These are phyloP conservation scores for Paecilomyces sp. DNA, from an alignment of 2,329 filamentous ascomycete species.

Conservation along the genomic window DNA sequence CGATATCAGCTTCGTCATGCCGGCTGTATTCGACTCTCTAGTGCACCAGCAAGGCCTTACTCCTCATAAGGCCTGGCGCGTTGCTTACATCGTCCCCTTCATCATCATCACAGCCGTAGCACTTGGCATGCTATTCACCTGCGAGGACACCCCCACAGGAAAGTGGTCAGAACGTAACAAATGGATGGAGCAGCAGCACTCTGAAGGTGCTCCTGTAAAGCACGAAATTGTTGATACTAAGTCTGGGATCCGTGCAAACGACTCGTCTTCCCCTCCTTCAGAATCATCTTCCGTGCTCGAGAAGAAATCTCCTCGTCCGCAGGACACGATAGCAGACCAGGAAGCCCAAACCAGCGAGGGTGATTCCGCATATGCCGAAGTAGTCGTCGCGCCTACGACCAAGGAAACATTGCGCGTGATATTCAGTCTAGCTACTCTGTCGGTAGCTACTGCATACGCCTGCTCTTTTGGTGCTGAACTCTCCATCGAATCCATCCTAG, in stretches of 20 bases:
- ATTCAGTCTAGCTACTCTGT: constrained; percentile 53
- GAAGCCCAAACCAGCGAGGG: constrained; percentile 45
- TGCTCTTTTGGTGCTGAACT: constrained; percentile 56
- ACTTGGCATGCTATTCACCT: constrained; percentile 62
- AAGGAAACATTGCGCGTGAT: constrained; percentile 56
- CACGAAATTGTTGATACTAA: constrained; percentile 24
- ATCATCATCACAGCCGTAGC: constrained; percentile 63
- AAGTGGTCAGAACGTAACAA: constrained; percentile 68
- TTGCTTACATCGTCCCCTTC: constrained; percentile 78
- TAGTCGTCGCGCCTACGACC: constrained; percentile 54
- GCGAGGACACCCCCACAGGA: constrained; percentile 75
- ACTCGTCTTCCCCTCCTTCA: constrained; percentile 16
- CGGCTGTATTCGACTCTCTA: constrained; percentile 75
- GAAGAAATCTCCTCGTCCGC: constrained; percentile 22
- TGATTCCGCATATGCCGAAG: constrained; percentile 50
- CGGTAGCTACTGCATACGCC: constrained; percentile 49
- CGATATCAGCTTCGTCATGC: constrained; percentile 65
- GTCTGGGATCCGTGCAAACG: constrained; percentile 14
- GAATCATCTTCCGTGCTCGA: constrained; percentile 19
- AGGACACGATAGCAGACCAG: constrained; percentile 22
- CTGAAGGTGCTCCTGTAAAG: constrained; percentile 10
- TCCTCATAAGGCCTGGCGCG: constrained; percentile 68
- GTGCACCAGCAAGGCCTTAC: constrained; percentile 52
- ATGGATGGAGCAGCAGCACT: constrained; percentile 41
- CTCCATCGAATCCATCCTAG: constrained; percentile 54